Evolutionary conservation across 2,329 filamentous ascomycete species (phyloP), one percentile per base, ranked within the genome.

Genomic region (Monosporascus ibericus): DNA sequence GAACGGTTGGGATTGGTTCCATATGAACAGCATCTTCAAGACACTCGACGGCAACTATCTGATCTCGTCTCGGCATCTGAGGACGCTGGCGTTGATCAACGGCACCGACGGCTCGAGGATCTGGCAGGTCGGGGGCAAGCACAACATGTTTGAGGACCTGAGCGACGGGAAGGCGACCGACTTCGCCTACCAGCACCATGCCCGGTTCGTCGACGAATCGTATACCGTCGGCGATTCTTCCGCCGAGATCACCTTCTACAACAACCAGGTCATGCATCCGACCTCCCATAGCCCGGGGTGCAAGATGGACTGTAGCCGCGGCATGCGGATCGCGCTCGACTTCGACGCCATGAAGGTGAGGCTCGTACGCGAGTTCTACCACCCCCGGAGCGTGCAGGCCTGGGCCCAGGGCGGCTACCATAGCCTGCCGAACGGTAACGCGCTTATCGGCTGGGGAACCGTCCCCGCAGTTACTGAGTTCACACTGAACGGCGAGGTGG

Each of bases 401-500:
- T 73, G 68, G n/a, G 60, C 62, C 6, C 73, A 76, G 53, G 72
- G 73, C 8, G 73, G 69, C 5, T 75, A 78, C 34, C 81, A 85
- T 56, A 59, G 80, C 6, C 70, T 85, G 0, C 72, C 76, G 0
- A 75, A 75, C 49, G 76, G 76, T 36, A 77, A 81, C 52, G 74
- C 74, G 6, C 66, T 84, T 42, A 74, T 84, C 36, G 78, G 79
- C 55, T 85, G 80, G 80, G 80, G 81, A 5, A 73, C 72, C 0
- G 71, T 73, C 18, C 75, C 75, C 0, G 74, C 73, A 3, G 59
- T 76, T 22, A 79, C 75, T 6, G 76, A 77, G 57, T 73, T 77
- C 58, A 69, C 69, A 0, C 58, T 67, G 1, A 71, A 76, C n/a
- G 80, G 80, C 8, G 65, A 71, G 8, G 63, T 75, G 3, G 67